A percentile compares a stretch with the other conserved stretches of the same genome.
These are phyloP conservation scores for Colletotrichum lentis DNA, from an alignment of 2,329 filamentous ascomycete species.

Conservation along the genomic window DNA sequence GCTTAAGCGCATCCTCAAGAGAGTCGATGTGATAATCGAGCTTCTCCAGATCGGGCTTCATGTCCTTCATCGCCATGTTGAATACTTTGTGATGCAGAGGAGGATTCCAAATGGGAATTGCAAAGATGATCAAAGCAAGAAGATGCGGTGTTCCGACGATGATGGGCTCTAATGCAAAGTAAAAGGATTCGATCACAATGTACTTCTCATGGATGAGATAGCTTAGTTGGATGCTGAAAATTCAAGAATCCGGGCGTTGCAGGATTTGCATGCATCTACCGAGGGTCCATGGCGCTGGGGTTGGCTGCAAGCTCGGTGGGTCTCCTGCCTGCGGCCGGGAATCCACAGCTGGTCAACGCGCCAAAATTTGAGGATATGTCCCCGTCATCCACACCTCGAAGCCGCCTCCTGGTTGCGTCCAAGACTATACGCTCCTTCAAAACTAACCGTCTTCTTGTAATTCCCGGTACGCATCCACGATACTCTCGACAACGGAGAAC, in stretches of 20 bases:
- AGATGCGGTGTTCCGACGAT: neutral
- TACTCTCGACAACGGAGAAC: neutral
- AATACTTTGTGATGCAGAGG: neutral
- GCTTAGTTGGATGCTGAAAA: conserved; percentile 25
- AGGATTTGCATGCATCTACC: conserved; percentile 34
- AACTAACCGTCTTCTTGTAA: neutral
- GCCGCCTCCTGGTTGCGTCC: conserved; percentile 38
- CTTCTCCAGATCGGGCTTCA: conserved; percentile 74
- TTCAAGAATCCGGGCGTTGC: conserved; percentile 28
- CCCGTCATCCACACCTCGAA: conserved; percentile 28
- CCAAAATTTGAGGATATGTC: conserved; percentile 34
- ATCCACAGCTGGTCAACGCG: conserved; percentile 26
- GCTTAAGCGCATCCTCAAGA: conserved; percentile 76
- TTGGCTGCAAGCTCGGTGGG: conserved; percentile 18
- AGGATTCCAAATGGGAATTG: too few species aligned
- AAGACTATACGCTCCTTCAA: conserved; percentile 30
- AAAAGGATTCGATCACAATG: neutral
- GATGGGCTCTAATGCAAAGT: conserved; percentile 6
- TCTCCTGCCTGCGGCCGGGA: conserved; percentile 23
- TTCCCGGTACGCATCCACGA: neutral
- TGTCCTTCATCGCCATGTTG: conserved; percentile 59
- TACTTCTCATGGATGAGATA: conserved; percentile 13
- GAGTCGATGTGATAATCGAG: conserved; percentile 82
- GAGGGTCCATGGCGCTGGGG: neutral
- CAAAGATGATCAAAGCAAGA: too few species aligned